phyloP scores from a whole-genome alignment of 2,329 filamentous ascomycete genomes.

The Saccharata proteae region DNA sequence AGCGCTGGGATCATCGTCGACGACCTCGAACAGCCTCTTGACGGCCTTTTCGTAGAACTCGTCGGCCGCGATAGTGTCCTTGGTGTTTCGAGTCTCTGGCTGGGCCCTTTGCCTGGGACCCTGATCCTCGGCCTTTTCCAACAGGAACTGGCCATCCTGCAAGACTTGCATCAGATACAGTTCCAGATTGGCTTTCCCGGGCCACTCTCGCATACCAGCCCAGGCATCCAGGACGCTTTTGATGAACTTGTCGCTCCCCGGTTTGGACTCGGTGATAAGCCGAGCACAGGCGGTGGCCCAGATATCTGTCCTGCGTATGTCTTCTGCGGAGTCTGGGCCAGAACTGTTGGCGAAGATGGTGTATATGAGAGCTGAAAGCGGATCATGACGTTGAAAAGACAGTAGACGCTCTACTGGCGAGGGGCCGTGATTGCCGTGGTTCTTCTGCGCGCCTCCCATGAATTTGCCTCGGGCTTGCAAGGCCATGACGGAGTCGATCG shows the following conservation, averaged over 20 bases:
- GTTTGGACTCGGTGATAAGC: conserved; percentile 65
- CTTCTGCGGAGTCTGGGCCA: conserved; percentile 69
- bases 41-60: conserved; percentile 81
- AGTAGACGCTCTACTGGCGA: conserved; percentile 70
- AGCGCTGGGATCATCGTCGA: conserved; percentile 65
- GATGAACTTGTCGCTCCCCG: conserved; percentile 67
- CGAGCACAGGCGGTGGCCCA: conserved; percentile 84
- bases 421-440: conserved; percentile 35
- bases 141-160: conserved; percentile 80
- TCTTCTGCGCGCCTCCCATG: conserved; percentile 35
- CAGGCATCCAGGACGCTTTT: conserved; percentile 78
- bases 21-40: conserved; percentile 67
- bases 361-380: conserved; percentile 72
- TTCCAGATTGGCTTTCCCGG: conserved; percentile 78
- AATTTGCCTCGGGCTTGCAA: conserved; percentile 45
- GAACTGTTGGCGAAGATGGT: conserved; percentile 82
- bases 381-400: conserved; percentile 80
- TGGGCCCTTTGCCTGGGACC: conserved; percentile 51
- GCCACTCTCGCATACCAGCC: conserved; percentile 79
- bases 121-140: conserved; percentile 75
- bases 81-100: conserved; percentile 59
- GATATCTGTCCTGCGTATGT: conserved; percentile 64
- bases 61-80: conserved; percentile 71
- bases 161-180: conserved; percentile 91
- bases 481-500: conserved; percentile 70